phyloP scores from a whole-genome alignment of 805 yeast genomes.

The Saturnispora mendoncae region DNA sequence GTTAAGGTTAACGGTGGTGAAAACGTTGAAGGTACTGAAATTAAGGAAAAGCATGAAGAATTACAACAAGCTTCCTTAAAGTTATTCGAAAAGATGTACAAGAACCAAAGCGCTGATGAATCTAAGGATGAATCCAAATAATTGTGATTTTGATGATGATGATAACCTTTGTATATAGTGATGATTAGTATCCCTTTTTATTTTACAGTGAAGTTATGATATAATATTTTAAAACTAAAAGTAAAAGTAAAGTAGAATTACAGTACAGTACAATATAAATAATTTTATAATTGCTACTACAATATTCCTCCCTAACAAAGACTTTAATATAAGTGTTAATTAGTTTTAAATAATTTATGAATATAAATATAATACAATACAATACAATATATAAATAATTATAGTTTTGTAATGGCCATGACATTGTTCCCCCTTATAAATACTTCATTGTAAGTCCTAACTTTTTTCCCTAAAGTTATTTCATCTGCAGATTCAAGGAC shows the following conservation, averaged over 20 bases:
- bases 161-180: conserved; percentile 6
- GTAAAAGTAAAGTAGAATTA: no score
- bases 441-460: conserved; percentile 58
- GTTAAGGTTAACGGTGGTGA: conserved; percentile 51
- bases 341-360: no score
- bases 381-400: no score
- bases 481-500: conserved; percentile 77
- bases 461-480: conserved; percentile 40
- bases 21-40: conserved; percentile 41
- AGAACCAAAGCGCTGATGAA: conserved; percentile 25
- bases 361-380: no score
- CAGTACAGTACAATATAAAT: no score
- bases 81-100: conserved; percentile 63
- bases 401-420: conserved; percentile 32
- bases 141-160: not conserved
- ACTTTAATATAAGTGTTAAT: no score
- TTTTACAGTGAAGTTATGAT: conserved; percentile 1
- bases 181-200: not conserved
- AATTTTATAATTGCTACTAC: no score
- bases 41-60: conserved; percentile 67
- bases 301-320: no score
- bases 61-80: conserved; percentile 68
- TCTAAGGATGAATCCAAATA: conserved; percentile 15
- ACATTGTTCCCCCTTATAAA: conserved; percentile 85
- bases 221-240: no score